Evolutionary conservation across 2,329 filamentous ascomycete species (phyloP).

Genomic region (Pseudopyricularia cyperi): DNA sequence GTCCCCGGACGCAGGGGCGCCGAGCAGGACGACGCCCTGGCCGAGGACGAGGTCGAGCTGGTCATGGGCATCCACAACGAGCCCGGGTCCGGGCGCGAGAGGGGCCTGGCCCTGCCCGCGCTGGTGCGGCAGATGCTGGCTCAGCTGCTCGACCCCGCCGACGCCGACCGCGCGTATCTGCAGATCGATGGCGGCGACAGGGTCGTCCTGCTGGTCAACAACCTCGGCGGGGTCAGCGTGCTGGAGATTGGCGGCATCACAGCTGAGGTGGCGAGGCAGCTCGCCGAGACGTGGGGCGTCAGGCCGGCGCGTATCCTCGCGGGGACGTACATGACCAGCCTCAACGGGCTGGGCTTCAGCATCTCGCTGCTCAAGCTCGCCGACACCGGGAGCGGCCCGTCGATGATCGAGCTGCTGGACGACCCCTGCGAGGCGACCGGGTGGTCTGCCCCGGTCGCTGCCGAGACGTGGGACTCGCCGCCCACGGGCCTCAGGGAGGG

Average conservation of each 20-base stretch:
- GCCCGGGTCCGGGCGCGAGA: constrained; percentile 38
- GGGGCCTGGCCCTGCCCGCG: constrained; percentile 32
- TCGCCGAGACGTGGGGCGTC: constrained; percentile 43
- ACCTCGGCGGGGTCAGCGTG: constrained; percentile 62
- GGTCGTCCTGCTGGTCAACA: constrained; percentile 60
- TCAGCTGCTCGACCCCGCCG: constrained; percentile 53
- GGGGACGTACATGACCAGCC: constrained; percentile 66
- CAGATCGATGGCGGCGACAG: constrained; percentile 40
- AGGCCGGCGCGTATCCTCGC: constrained; percentile 50
- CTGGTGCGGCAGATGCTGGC: constrained; percentile 53
- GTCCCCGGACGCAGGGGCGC: constrained; percentile 59
- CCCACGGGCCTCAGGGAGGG: constrained; percentile 33
- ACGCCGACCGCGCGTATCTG: constrained; percentile 60
- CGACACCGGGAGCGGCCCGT: constrained; percentile 40
- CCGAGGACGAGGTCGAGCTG: constrained; percentile 43
- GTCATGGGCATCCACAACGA: constrained; percentile 76
- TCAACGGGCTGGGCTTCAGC: constrained; percentile 67
- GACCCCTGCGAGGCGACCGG: constrained; percentile 55
- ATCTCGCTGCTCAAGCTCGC: constrained; percentile 55
- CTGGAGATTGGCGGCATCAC: constrained; percentile 63
- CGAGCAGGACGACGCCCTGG: constrained; percentile 40
- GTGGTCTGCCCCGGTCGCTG: constrained; percentile 52
- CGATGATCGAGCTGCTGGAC: constrained; percentile 59
- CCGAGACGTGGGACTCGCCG: constrained; percentile 49
- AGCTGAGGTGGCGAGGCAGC: constrained; percentile 52